Percentiles rank a stretch among this genome's conserved stretches.
phyloP scores from a whole-genome alignment of 1,284 basidiomycete genomes.

The Sporisorium reilianum region DNA sequence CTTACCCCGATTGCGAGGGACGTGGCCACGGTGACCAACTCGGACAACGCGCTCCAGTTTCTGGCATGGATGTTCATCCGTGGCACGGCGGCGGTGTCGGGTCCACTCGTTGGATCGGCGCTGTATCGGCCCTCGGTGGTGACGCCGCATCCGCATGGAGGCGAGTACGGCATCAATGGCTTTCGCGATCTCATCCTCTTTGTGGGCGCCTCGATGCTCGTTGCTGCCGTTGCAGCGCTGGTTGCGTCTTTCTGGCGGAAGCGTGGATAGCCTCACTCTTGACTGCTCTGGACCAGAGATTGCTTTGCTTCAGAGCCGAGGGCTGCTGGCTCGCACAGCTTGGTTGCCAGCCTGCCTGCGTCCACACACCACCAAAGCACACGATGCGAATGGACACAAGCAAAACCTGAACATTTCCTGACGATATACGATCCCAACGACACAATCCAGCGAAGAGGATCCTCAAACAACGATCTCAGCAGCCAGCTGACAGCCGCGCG shows the following conservation, averaged over 20 bases:
- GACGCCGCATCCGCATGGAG: conserved; percentile 7
- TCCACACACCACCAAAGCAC: too few relatives aligned
- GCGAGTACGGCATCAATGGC: conserved; percentile 42
- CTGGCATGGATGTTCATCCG: conserved; percentile 45
- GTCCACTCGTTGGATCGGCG: conserved; percentile 49
- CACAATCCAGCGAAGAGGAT: too few relatives aligned
- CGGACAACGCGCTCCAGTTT: conserved; percentile 33
- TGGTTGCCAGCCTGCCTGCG: too few relatives aligned
- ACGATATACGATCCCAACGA: too few relatives aligned
- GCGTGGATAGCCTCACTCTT: background rate
- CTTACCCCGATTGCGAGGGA: conserved; percentile 40
- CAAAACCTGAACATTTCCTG: too few relatives aligned
- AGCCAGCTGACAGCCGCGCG: conserved; percentile 7
- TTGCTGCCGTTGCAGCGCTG: conserved; percentile 11
- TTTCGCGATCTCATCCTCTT: conserved; percentile 47
- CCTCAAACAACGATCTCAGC: background rate
- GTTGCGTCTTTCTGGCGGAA: conserved; percentile 10
- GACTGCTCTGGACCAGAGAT: too few relatives aligned
- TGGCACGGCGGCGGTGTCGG: conserved; percentile 45
- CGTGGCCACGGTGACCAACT: conserved; percentile 15
- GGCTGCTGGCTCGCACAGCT: too few relatives aligned
- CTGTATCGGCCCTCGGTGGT: conserved; percentile 32
- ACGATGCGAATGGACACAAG: too few relatives aligned
- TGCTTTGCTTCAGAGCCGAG: too few relatives aligned
- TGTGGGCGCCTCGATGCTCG: conserved; percentile 27